phyloP scores from a whole-genome alignment of 2,329 filamentous ascomycete genomes.

The Cryphonectria radicalis region DNA sequence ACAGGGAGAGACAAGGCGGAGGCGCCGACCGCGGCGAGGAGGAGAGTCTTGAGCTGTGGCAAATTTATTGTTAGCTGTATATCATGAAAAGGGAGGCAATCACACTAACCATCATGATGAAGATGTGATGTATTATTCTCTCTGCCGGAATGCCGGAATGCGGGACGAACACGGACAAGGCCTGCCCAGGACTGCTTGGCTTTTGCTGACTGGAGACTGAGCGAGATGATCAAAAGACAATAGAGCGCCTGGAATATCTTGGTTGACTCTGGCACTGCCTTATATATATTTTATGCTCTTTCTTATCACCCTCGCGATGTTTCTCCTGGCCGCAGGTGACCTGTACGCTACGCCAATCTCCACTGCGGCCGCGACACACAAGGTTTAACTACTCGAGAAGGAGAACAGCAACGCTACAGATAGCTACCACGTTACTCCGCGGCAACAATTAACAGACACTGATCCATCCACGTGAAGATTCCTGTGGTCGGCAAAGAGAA shows the following conservation, averaged over 20 bases:
- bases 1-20: not conserved
- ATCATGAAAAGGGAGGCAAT: too few species aligned
- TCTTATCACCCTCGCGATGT: not conserved
- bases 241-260: not conserved
- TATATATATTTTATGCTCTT: constrained; percentile 7
- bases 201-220: not conserved
- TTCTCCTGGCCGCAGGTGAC: not conserved
- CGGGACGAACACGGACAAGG: not conserved
- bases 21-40: constrained; percentile 19
- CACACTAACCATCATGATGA: not conserved
- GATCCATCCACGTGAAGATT: constrained; percentile 16
- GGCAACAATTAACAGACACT: not conserved
- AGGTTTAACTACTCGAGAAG: not conserved
- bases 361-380: not conserved
- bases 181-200: not conserved
- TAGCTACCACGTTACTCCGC: not conserved
- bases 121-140: not conserved
- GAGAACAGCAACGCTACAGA: not conserved
- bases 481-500: constrained; percentile 1
- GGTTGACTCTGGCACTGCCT: not conserved
- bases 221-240: not conserved
- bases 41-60: constrained; percentile 8
- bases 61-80: not conserved
- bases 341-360: not conserved
- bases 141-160: not conserved